A percentile compares a stretch with the other conserved stretches of the same genome.
Conservation (phyloP, 495 filamentous ascomycete species). For the Paragyromitra xinjiangensis region DNA sequence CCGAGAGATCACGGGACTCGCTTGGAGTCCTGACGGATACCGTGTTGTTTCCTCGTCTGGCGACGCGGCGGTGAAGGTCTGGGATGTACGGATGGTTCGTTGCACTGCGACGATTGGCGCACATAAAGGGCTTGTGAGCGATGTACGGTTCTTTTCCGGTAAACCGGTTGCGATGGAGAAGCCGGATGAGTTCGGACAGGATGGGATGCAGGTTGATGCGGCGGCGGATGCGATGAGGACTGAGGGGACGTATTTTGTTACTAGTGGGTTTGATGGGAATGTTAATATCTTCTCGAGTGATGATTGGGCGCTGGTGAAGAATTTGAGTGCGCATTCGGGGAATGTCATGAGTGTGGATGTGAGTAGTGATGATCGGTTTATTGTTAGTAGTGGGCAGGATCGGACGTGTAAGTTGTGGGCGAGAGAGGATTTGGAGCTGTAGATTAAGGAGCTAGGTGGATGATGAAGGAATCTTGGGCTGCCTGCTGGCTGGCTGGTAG, state of each 20-base stretch:
- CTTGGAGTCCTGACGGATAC: slow-evolving; percentile 91
- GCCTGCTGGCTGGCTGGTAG: no score
- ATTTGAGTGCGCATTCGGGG: slow-evolving; percentile 86
- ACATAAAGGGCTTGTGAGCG: slow-evolving; percentile 89
- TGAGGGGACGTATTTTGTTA: slow-evolving; percentile 88
- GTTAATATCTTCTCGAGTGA: slow-evolving; percentile 95
- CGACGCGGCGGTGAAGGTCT: slow-evolving; percentile 96
- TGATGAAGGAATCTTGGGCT: no score
- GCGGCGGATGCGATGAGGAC: slow-evolving; percentile 62
- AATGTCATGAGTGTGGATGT: slow-evolving; percentile 91
- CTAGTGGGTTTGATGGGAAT: slow-evolving; percentile 90
- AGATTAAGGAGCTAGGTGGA: background rate
- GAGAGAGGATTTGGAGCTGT: slow-evolving; percentile 72
- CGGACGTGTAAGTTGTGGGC: slow-evolving; percentile 97
- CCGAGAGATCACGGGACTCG: slow-evolving; percentile 87
- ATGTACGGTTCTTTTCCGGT: slow-evolving; percentile 93
- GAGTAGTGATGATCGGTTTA: slow-evolving; percentile 84
- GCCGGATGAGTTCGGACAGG: slow-evolving; percentile 62
- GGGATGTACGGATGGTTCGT: slow-evolving; percentile 91
- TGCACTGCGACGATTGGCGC: slow-evolving; percentile 85
- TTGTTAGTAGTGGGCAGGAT: slow-evolving; percentile 91
- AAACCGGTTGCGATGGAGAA: slow-evolving; percentile 46
- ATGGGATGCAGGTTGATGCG: slow-evolving; percentile 61
- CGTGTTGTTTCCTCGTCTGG: slow-evolving; percentile 87
- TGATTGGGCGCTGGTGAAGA: slow-evolving; percentile 91